These are phyloP conservation scores for Magnusiomyces ingens DNA, from an alignment of 1,139 yeast genomes.

Conservation along the genomic window DNA sequence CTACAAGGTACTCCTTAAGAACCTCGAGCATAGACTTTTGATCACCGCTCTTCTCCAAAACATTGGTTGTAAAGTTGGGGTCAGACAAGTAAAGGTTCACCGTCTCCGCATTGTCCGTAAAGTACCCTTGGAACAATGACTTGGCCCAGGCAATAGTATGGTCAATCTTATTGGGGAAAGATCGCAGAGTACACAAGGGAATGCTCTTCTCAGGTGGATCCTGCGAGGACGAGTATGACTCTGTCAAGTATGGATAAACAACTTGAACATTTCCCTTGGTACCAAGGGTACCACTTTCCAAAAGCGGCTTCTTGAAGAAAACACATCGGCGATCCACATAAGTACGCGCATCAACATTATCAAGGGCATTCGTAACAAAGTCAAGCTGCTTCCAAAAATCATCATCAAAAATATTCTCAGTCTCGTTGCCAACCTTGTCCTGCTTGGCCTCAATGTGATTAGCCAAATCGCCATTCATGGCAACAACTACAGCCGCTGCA, in stretches of 20 bases:
- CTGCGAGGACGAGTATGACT: slow-evolving; percentile 90
- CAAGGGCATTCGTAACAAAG: slow-evolving; percentile 91
- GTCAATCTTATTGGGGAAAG: slow-evolving; percentile 96
- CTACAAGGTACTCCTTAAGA: slow-evolving; percentile 59
- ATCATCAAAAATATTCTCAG: slow-evolving; percentile 81
- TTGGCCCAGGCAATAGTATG: slow-evolving; percentile 99
- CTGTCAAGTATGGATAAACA: slow-evolving; percentile 85
- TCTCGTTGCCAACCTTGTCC: slow-evolving; percentile 91
- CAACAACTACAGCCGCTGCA: slow-evolving; percentile 76
- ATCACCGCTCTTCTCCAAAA: slow-evolving; percentile 86
- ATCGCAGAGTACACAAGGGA: slow-evolving; percentile 92
- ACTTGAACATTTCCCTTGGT: slow-evolving; percentile 99
- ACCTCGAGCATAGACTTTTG: slow-evolving; percentile 80
- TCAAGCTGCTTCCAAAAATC: slow-evolving; percentile 80
- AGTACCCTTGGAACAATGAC: slow-evolving; percentile 88
- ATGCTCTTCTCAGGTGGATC: slow-evolving; percentile 98
- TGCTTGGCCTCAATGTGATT: slow-evolving; percentile 71
- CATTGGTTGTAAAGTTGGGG: slow-evolving; percentile 86
- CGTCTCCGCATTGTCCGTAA: slow-evolving; percentile 83
- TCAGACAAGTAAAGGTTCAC: slow-evolving; percentile 87
- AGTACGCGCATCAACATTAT: slow-evolving; percentile 95
- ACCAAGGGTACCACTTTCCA: slow-evolving; percentile 96
- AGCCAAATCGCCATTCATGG: slow-evolving; percentile 75
- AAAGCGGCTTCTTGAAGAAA: slow-evolving; percentile 79
- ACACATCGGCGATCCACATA: slow-evolving; percentile 97